Percentiles rank a stretch among this genome's conserved stretches.
Evolutionary conservation across 495 filamentous ascomycete genomes (phyloP).

Genomic region (Astrothelium macrocarpum): DNA sequence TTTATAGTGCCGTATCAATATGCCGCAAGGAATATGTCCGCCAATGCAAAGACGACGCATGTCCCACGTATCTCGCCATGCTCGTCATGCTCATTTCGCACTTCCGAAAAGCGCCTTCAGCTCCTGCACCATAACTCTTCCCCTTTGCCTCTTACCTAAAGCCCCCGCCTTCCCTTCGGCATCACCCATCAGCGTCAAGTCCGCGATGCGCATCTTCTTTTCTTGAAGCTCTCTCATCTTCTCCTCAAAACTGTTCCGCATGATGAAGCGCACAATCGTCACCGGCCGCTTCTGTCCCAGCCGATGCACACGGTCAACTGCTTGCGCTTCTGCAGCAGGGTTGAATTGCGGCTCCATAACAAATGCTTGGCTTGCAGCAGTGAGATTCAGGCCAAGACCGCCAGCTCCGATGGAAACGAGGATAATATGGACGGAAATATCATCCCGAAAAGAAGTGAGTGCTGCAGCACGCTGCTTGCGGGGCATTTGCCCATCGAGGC

Average conservation of each 20-base stretch:
- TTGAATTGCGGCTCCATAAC: conserved; percentile 99
- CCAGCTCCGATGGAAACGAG: conserved; percentile 88
- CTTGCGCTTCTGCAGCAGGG: conserved; percentile 87
- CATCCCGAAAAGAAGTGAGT: conserved; percentile 66
- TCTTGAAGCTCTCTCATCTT: conserved; percentile 81
- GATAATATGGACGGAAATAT: conserved; percentile 62
- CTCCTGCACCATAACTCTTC: conserved; percentile 68
- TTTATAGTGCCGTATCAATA: no score
- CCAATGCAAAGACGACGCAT: no score
- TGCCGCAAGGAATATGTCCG: no score
- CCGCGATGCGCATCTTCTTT: conserved; percentile 83
- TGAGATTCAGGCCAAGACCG: conserved; percentile 86
- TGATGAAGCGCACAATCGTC: conserved; percentile 72
- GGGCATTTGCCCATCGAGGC: conserved; percentile 81
- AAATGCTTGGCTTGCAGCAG: conserved; percentile 72
- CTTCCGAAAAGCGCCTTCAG: conserved; percentile 62
- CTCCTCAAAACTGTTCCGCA: conserved; percentile 84
- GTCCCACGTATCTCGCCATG: neutral
- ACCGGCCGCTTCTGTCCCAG: conserved; percentile 83
- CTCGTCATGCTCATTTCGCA: conserved; percentile 36
- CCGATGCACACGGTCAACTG: conserved; percentile 87
- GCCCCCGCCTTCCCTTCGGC: conserved; percentile 32
- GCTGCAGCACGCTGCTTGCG: conserved; percentile 59
- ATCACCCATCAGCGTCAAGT: conserved; percentile 63
- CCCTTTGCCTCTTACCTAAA: conserved; percentile 58